Percentiles rank a stretch among this genome's conserved stretches.
phyloP scores from a whole-genome alignment of 306 rosid genomes.

The Oemleria cerasiformis region DNA sequence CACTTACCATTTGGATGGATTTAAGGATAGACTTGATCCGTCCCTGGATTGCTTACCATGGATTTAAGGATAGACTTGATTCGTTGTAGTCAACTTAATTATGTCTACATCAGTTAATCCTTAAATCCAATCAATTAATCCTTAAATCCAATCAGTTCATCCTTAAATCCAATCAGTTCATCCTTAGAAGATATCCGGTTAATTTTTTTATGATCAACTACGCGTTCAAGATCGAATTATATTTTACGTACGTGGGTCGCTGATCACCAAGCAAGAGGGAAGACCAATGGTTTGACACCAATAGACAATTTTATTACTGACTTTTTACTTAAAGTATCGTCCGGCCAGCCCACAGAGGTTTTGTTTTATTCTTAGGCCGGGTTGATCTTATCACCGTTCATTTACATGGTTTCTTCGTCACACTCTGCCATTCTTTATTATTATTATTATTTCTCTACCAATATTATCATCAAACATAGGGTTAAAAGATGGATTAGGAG shows the following conservation, averaged over 20 bases:
- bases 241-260: neutral
- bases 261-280: neutral
- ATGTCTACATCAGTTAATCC: no score
- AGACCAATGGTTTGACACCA: conserved; percentile 4
- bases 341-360: neutral
- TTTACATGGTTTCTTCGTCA: neutral
- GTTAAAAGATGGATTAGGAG: neutral
- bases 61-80: no score
- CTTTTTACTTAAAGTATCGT: neutral
- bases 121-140: no score
- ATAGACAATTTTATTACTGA: neutral
- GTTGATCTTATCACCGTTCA: neutral
- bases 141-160: no score
- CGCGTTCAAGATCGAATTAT: no score
- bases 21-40: no score
- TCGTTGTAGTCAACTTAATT: no score
- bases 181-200: no score
- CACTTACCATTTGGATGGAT: no score
- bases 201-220: no score
- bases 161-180: no score
- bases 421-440: neutral
- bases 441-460: neutral
- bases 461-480: neutral
- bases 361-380: conserved; percentile 8
- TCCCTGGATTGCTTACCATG: no score